Percentiles rank a stretch among this genome's conserved stretches.
These are phyloP conservation scores for Colletotrichum godetiae DNA, from an alignment of 2,329 filamentous ascomycete species.

Conservation along the genomic window DNA sequence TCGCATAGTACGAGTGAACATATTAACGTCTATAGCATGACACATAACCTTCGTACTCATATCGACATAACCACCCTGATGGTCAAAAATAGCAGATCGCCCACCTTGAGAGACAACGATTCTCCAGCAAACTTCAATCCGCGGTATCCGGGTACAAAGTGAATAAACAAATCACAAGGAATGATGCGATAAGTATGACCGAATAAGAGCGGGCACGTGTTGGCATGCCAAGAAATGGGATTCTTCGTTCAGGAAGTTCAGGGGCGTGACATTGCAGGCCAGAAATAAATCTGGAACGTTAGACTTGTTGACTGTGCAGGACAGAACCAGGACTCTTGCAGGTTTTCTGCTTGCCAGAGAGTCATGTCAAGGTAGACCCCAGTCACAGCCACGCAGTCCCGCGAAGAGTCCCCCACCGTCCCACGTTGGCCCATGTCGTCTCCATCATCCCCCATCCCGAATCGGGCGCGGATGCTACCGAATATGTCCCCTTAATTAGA, in stretches of 20 bases:
- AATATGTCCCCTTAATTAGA: slow-evolving; percentile 9
- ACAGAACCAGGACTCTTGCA: background rate
- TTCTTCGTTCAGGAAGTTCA: background rate
- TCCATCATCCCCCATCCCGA: slow-evolving; percentile 7
- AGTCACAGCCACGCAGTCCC: background rate
- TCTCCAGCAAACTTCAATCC: background rate
- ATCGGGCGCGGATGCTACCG: slow-evolving; percentile 22
- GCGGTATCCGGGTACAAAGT: background rate
- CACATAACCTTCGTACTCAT: background rate
- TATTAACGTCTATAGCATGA: background rate
- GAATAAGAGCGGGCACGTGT: background rate
- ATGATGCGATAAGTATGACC: background rate
- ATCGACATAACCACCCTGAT: background rate
- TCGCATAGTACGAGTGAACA: background rate
- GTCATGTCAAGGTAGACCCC: slow-evolving; percentile 8
- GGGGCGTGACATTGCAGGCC: background rate
- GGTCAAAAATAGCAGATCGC: too few species aligned
- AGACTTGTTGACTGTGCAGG: background rate
- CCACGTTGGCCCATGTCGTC: background rate
- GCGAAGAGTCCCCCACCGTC: too few species aligned
- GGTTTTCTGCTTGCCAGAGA: background rate
- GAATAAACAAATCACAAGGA: background rate
- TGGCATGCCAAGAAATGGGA: background rate
- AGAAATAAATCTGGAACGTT: slow-evolving; percentile 21
- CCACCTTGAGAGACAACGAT: background rate